Evolutionary conservation across 768 basidiomycete genomes (phyloP), one percentile per base, ranked within the genome.

Genomic region (Hypholoma sublateritium): DNA sequence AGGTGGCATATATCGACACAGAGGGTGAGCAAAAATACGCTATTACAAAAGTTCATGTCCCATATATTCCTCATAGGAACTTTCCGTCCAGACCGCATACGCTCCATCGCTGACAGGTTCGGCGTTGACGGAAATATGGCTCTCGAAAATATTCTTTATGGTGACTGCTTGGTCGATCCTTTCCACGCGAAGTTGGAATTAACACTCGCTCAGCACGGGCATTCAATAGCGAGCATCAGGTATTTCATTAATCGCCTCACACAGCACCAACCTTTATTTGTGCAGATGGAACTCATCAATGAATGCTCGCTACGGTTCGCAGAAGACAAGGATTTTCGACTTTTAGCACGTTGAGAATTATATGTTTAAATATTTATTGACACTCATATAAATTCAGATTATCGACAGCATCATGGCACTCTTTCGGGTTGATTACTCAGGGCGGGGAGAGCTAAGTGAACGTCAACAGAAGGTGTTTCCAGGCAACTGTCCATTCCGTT

Each of bases 371-470:
- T 41, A 47, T 37, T 22, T 46, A 50, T 21, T 12, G n/a, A 46
- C 35, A 9, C 13, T 42, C 35, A 48, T 50, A 68, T 41, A 72
- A 36, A 28, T 21, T 9, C 56, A 96, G 89, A 94, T 98, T 57
- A 83, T 98, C 35, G 96, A 98, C 69, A 95, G 92, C 64, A 95
- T 98, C 59, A 96, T 98, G 93, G 96, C 95, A 25, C 80, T 96
- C 5, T 98, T 98, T 71, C 85, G 94, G 17, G 91, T 94, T 43
- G 95, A 98, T 71, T 98, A 78, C 69, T 92, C 91, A 3, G 95
- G 95, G 19, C 78, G 95, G 76, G 96, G 95, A 28, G 96, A 97
- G 69, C 74, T 97, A 39, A 95, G 93, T 62, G 94, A 95, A 74
- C 80, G 95, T 50, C 95, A 95, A 68, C 95, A 98, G 69, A 94